Conservation (phyloP, 495 filamentous ascomycete species). For the Cryomyces minteri region DNA sequence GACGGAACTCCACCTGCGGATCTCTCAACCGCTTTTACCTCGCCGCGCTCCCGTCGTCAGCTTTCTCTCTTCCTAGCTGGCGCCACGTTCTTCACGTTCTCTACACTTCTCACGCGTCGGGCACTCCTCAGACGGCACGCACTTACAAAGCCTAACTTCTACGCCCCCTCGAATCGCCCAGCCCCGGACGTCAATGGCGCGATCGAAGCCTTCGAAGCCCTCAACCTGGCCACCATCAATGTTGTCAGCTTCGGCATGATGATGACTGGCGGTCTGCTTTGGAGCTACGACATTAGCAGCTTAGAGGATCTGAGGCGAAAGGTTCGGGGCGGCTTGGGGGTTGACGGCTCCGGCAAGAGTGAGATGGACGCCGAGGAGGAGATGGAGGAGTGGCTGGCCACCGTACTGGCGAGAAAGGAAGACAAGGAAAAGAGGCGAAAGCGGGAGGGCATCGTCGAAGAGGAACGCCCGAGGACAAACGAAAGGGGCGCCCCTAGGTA, state of each 20-base stretch:
- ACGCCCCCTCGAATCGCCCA: conserved; percentile 35
- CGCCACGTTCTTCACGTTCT: conserved; percentile 49
- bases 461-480: too few species aligned
- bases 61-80: conserved; percentile 50
- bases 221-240: conserved; percentile 71
- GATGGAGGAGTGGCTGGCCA: conserved; percentile 53
- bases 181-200: conserved; percentile 24
- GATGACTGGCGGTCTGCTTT: conserved; percentile 44
- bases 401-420: conserved; percentile 36
- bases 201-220: conserved; percentile 54
- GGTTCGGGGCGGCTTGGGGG: conserved; percentile 10
- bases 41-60: conserved; percentile 28
- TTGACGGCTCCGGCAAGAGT: conserved; percentile 5
- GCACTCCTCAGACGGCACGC: conserved; percentile 35
- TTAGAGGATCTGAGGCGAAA: conserved; percentile 46
- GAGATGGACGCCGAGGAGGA: conserved; percentile 37
- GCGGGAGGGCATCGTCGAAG: neutral
- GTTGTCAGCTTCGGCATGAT: conserved; percentile 52
- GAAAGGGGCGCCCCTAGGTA: too few species aligned
- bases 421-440: conserved; percentile 19
- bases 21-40: conserved; percentile 13
- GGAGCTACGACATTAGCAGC: conserved; percentile 50
- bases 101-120: conserved; percentile 51
- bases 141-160: conserved; percentile 42
- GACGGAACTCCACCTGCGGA: conserved; percentile 3